phyloP scores from a whole-genome alignment of 2,329 filamentous ascomycete species.

The Fusarium sp. region DNA sequence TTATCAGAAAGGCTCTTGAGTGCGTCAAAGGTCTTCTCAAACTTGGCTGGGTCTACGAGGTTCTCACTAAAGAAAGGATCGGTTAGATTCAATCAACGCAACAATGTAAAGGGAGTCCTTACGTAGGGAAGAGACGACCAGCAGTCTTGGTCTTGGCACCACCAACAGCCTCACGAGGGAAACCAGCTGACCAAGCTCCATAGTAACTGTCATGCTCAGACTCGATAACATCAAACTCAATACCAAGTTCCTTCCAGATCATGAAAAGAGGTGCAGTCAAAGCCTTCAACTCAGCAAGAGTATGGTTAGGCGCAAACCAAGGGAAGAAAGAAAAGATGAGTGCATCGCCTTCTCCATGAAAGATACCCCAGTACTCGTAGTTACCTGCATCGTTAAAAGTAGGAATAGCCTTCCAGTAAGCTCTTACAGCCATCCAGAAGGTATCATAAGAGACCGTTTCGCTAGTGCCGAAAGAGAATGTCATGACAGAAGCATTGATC shows the following conservation, averaged over 20 bases:
- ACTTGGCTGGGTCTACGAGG: slow-evolving; percentile 41
- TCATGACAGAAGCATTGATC: slow-evolving; percentile 36
- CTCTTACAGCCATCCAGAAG: slow-evolving; percentile 37
- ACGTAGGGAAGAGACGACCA: slow-evolving; percentile 40
- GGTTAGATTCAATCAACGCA: neutral
- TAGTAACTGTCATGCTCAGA: slow-evolving; percentile 37
- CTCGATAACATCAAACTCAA: slow-evolving; percentile 15
- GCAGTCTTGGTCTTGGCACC: slow-evolving; percentile 33
- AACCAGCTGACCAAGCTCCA: slow-evolving; percentile 38
- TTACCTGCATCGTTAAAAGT: slow-evolving; percentile 36
- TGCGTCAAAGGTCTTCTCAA: slow-evolving; percentile 50
- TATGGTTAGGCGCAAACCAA: slow-evolving; percentile 40
- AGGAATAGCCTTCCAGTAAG: slow-evolving; percentile 29
- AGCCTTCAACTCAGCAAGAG: slow-evolving; percentile 27
- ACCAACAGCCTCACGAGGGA: slow-evolving; percentile 32
- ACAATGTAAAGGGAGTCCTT: neutral
- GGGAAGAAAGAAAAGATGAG: slow-evolving; percentile 36
- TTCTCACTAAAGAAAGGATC: slow-evolving; percentile 13
- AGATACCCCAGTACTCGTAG: slow-evolving; percentile 42
- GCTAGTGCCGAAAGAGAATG: slow-evolving; percentile 36
- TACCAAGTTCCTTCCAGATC: slow-evolving; percentile 23
- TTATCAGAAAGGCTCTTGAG: slow-evolving; percentile 55
- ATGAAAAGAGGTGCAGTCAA: slow-evolving; percentile 25
- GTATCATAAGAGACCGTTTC: slow-evolving; percentile 19
- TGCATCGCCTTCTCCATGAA: slow-evolving; percentile 13